Conservation (phyloP, 768 basidiomycete species). For the Porphyrellus cyaneotinctus region DNA sequence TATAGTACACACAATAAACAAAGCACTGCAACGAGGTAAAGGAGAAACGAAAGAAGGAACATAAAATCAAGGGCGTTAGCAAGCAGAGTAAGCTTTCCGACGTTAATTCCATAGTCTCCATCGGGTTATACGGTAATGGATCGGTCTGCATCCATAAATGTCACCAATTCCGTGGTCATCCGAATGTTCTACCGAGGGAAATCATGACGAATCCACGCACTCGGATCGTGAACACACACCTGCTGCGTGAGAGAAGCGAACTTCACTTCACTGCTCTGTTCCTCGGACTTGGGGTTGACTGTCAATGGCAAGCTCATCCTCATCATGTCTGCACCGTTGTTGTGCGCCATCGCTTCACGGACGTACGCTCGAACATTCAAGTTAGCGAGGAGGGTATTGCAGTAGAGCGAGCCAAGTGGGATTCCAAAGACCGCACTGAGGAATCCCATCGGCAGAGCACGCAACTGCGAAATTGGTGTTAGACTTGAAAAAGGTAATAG, state of each 20-base stretch:
- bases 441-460: not conserved
- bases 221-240: not conserved
- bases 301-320: not conserved
- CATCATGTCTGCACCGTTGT: not conserved
- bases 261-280: not conserved
- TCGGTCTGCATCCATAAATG: too few relatives aligned
- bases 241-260: not conserved
- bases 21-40: too few relatives aligned
- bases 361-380: too few relatives aligned
- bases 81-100: too few relatives aligned
- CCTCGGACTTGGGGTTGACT: not conserved
- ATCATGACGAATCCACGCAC: not conserved
- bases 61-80: too few relatives aligned
- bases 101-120: too few relatives aligned
- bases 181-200: not conserved
- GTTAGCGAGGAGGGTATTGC: too few relatives aligned
- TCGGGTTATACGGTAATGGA: too few relatives aligned
- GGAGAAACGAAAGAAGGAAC: too few relatives aligned
- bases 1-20: too few relatives aligned
- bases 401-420: not conserved
- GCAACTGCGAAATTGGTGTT: not conserved
- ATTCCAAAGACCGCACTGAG: not conserved
- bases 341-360: too few relatives aligned
- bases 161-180: not conserved
- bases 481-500: not conserved